Base-by-base conservation (phyloP, 2,329 filamentous ascomycete genomes). In the Penicillium concentricum region DNA sequence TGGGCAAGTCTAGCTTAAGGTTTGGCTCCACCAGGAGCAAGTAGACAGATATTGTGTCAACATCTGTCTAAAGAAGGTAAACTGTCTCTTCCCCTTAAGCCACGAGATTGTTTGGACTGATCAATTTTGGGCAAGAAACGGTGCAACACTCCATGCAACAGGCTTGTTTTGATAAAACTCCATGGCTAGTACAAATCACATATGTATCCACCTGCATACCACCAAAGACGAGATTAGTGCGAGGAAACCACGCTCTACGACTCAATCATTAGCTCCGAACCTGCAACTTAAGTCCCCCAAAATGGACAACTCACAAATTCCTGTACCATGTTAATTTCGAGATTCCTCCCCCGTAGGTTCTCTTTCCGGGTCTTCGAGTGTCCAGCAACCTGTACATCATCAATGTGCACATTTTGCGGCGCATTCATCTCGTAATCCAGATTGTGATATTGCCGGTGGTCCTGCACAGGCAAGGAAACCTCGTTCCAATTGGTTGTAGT, bases 271-370 rank as follows among this genome's bases (percentile, higher is more conserved):
- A 41, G 39, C 20, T 13, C 5, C 22, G 1, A 24, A 16, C 7
- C 16, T 24, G 13, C 12, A 6, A 24, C 5, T 3, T 1, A 15
- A 24, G 20, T 13, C 20, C 4, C 3, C 16, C 39, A 15, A 24
- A 5, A 8, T 13, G 13, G 12, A 4, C 0, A 41, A 56, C 61
- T 58, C 30, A 60, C 61, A 56, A 61, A 60, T 10, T 57, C 59
- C 47, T 60, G 56, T 2, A 57, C 53, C 45, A 60, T 54, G 9
- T 49, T 57, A 18, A 60, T 60, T 24, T 41, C 5, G 5, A 41
- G 39, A 28, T 61, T 47, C 12, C 45, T 49, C 9, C 26, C 24
- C 13, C 48, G 28, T 4, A 30, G 15, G 5, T 8, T 41, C 28
- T 54, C 35, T 12, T 43, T 41, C 4, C 38, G 41, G 4, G 20